Percentiles rank a stretch among this genome's conserved stretches.
These are phyloP conservation scores for Quercus alba DNA, from an alignment of 306 rosid genomes.

Conservation along the genomic window DNA sequence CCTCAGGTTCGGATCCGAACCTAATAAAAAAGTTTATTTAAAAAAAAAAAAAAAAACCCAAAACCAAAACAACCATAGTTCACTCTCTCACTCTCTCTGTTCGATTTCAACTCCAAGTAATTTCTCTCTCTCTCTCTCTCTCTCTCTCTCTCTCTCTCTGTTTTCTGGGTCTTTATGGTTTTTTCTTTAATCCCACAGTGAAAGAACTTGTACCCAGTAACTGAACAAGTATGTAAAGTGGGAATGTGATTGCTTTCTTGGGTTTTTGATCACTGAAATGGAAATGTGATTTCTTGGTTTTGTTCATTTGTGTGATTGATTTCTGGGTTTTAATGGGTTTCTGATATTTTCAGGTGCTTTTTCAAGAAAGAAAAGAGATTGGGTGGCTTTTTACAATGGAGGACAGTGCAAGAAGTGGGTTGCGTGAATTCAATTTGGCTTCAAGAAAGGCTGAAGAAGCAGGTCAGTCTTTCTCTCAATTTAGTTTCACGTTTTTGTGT, in stretches of 20 bases:
- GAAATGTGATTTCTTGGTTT: background rate
- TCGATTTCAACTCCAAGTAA: constrained; percentile 1
- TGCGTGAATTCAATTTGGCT: constrained; percentile 69
- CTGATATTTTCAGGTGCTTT: background rate
- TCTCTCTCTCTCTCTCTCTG: background rate
- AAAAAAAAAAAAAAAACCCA: background rate
- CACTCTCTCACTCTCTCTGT: background rate
- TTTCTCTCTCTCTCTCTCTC: background rate
- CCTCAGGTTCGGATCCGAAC: constrained; percentile 12
- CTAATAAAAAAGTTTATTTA: background rate
- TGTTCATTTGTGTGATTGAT: constrained; percentile 7
- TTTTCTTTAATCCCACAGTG: constrained; percentile 9
- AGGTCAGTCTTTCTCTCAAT: constrained; percentile 38
- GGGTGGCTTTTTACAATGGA: constrained; percentile 38
- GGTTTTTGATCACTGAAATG: background rate
- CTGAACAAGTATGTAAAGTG: background rate
- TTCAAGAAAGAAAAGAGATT: constrained; percentile 18
- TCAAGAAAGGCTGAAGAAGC: constrained; percentile 96
- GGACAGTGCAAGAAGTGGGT: constrained; percentile 39
- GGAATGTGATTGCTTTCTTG: background rate
- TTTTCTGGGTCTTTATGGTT: constrained; percentile 16
- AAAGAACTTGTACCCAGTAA: constrained; percentile 11
- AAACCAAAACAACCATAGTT: constrained; percentile 1
- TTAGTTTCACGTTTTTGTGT: background rate
- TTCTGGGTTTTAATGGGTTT: constrained; percentile 5